Conservation (phyloP, 2,329 filamentous ascomycete genomes). For the Sclerotiophoma versabilis region DNA sequence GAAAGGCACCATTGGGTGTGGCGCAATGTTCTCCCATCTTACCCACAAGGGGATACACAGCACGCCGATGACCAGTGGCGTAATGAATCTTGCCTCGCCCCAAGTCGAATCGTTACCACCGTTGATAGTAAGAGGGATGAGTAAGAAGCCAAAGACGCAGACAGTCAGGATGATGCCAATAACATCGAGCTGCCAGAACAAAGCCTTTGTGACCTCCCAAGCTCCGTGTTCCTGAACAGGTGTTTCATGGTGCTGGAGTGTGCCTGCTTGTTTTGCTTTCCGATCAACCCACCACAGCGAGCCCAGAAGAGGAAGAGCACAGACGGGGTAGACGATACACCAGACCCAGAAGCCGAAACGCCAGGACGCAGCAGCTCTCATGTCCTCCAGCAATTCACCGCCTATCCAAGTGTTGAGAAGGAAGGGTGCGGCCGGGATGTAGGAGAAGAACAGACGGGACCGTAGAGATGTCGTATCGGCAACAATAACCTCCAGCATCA, state of each 20-base stretch:
- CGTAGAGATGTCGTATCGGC: slow-evolving; percentile 70
- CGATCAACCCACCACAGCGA: slow-evolving; percentile 60
- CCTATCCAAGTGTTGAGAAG: slow-evolving; percentile 68
- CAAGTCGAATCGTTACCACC: slow-evolving; percentile 57
- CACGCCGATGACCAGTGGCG: slow-evolving; percentile 61
- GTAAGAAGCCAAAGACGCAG: slow-evolving; percentile 56
- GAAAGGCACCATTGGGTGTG: slow-evolving; percentile 66
- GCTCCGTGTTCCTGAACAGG: slow-evolving; percentile 54
- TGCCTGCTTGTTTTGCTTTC: slow-evolving; percentile 60
- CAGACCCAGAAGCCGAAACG: slow-evolving; percentile 70
- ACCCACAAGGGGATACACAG: slow-evolving; percentile 59
- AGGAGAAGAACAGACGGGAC: slow-evolving; percentile 69
- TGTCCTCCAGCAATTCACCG: slow-evolving; percentile 62
- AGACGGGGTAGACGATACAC: slow-evolving; percentile 64
- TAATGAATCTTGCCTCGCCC: slow-evolving; percentile 59
- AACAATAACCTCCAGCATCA: slow-evolving; percentile 70
- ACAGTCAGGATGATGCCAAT: slow-evolving; percentile 59
- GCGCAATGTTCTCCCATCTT: slow-evolving; percentile 61
- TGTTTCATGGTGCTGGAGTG: slow-evolving; percentile 55
- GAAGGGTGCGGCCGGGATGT: slow-evolving; percentile 51
- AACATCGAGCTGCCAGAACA: slow-evolving; percentile 65
- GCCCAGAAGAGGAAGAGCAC: slow-evolving; percentile 62
- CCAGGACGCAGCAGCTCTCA: slow-evolving; percentile 62
- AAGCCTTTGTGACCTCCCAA: slow-evolving; percentile 47
- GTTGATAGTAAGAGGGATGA: slow-evolving; percentile 63